Evolutionary conservation across 2,329 filamentous ascomycete species (phyloP), one percentile per base, ranked within the genome.

Genomic region (Talaromyces sp.): DNA sequence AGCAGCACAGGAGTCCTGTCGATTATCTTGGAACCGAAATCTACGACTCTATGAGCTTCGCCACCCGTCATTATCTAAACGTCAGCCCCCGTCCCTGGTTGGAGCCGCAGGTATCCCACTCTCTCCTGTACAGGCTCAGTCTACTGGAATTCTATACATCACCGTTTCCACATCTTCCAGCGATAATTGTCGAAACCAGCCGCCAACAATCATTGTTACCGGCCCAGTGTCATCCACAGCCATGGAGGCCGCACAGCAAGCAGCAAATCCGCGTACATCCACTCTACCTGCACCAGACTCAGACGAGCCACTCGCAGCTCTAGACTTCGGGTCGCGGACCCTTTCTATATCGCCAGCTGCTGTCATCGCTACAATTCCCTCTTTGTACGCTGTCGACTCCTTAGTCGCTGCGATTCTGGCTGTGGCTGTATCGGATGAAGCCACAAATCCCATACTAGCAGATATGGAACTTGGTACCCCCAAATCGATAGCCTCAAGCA

Each of bases 341-440:
- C 63, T 78, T 0, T 70, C 71, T 1, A 70, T 80, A 33, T 71
- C 71, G 17, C 69, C 75, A 1, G 67, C 68, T 3, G 64, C 70
- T 1, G 75, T 79, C 9, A 66, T 70, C 2, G 64, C 68, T 6
- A 71, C 70, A 0, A 72, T 80, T 8, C 75, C 75, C 1, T 78
- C 75, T 6, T 60, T 79, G 27, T 80, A 80, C 52, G 73, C 75
- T 7, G 74, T 80, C 32, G 78, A 80, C 56, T 75, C 76, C 4
- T 61, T 80, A 11, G 64, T 80, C 40, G 72, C 75, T 1, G 73
- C 77, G 4, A 66, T 80, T 7, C 61, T 80, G 16, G 70, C 75
- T 2, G 72, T 79, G 14, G 75, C 75, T 1, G 68, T 77, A 47
- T 72, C 75, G 1, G 77, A 79, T 45, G 66, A 74, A 49, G 58